Conservation (phyloP, 75 land plant species). For the Chamaecyparis obtusa region DNA sequence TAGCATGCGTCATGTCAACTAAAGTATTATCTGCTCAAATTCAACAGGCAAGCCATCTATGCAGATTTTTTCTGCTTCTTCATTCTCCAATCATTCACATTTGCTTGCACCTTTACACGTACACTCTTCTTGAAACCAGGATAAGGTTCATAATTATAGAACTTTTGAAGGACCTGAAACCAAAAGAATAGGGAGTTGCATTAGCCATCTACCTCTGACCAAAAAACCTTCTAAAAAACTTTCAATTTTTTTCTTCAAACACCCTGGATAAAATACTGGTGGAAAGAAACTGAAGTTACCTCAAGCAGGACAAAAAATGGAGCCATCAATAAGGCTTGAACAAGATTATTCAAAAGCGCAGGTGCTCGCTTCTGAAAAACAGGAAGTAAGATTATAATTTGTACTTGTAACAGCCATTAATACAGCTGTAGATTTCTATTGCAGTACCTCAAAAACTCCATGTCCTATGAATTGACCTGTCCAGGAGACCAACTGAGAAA, state of each 20-base stretch:
- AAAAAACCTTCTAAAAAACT: not conserved
- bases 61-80: slow-evolving; percentile 39
- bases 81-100: slow-evolving; percentile 42
- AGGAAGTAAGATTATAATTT: not conserved
- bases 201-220: not conserved
- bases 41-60: slow-evolving; percentile 1
- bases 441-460: slow-evolving; percentile 83
- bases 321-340: slow-evolving; percentile 93
- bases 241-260: not conserved
- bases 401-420: not conserved
- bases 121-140: slow-evolving; percentile 73
- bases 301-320: slow-evolving; percentile 97
- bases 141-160: slow-evolving; percentile 87
- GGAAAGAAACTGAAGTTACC: slow-evolving; percentile 30
- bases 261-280: not conserved
- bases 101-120: slow-evolving; percentile 41
- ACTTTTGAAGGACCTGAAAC: slow-evolving; percentile 63
- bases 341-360: slow-evolving; percentile 91
- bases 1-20: not conserved
- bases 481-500: slow-evolving; percentile 83
- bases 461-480: slow-evolving; percentile 85
- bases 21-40: not conserved
- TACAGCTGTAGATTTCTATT: not conserved
- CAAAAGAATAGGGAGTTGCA: not conserved
- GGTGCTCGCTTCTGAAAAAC: slow-evolving; percentile 83